Evolutionary conservation across 2,329 filamentous ascomycete genomes (phyloP).

Genomic region (Arthrobotrys conoides): DNA sequence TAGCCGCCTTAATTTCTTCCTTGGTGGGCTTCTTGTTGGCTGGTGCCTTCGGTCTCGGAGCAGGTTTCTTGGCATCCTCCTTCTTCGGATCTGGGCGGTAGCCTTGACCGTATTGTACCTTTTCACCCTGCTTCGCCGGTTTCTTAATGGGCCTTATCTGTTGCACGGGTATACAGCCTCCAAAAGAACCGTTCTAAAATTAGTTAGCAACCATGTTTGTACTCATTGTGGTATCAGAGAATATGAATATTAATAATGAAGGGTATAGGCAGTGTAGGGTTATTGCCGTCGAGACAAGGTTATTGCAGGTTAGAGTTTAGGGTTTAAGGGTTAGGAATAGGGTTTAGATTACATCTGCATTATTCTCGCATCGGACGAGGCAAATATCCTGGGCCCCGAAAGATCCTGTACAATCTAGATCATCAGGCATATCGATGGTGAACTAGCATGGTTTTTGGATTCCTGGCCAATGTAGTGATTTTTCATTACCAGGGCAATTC

Average conservation of each 20-base stretch:
- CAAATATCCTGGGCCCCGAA: background rate
- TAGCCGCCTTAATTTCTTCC: conserved; percentile 10
- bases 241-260: background rate
- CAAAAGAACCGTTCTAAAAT: conserved; percentile 1
- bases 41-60: no score
- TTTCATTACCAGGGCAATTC: background rate
- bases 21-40: background rate
- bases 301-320: no score
- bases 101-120: background rate
- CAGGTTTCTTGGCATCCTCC: conserved; percentile 1
- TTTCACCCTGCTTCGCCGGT: background rate
- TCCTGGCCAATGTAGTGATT: background rate
- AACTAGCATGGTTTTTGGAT: conserved; percentile 16
- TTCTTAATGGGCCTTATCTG: conserved; percentile 8
- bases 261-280: no score
- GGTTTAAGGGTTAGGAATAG: no score
- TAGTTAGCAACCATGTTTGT: background rate
- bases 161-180: background rate
- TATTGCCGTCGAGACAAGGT: no score
- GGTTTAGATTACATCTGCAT: no score
- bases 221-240: no score
- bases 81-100: background rate
- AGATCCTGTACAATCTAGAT: background rate
- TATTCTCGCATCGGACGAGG: conserved; percentile 4
- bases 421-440: background rate